These are phyloP conservation scores for Picea mariana DNA, from an alignment of 83 land plant genomes.

Conservation along the genomic window DNA sequence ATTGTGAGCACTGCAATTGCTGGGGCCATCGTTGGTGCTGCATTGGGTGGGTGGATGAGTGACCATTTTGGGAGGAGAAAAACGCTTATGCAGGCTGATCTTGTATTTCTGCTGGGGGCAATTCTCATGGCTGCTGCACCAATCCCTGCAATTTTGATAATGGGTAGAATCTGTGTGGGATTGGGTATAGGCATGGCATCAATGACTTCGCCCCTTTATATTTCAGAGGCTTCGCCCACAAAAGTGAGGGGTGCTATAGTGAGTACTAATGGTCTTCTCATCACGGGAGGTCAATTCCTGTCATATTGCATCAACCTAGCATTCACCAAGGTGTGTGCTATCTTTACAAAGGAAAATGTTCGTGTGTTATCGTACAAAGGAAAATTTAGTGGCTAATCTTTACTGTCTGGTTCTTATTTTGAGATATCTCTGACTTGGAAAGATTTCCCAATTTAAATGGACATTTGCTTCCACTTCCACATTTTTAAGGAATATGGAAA, in stretches of 20 bases:
- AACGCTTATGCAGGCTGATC: slow-evolving; percentile 54
- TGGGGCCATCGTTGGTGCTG: slow-evolving; percentile 78
- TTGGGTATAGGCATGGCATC: slow-evolving; percentile 88
- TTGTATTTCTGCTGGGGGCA: no score
- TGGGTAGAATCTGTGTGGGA: slow-evolving; percentile 68
- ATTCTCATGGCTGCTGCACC: slow-evolving; percentile 73
- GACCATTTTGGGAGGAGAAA: slow-evolving; percentile 63
- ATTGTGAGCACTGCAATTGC: slow-evolving; percentile 89
- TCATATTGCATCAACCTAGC: slow-evolving; percentile 74
- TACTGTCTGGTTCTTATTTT: no score
- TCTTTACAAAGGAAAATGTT: no score
- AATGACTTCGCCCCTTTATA: slow-evolving; percentile 84
- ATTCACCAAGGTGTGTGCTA: slow-evolving; percentile 75
- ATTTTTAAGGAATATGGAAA: no score
- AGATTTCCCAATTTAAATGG: no score
- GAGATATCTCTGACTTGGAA: no score
- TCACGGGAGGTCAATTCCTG: slow-evolving; percentile 75
- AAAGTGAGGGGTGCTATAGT: slow-evolving; percentile 80
- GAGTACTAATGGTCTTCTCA: slow-evolving; percentile 70
- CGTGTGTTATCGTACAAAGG: no score
- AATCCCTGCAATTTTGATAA: slow-evolving; percentile 44
- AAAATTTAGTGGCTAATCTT: no score
- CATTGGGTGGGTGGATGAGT: slow-evolving; percentile 70
- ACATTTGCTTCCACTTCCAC: no score
- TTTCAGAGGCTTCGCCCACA: slow-evolving; percentile 80